Conservation (phyloP, 75 land plant species). For the Cryptomeria japonica region DNA sequence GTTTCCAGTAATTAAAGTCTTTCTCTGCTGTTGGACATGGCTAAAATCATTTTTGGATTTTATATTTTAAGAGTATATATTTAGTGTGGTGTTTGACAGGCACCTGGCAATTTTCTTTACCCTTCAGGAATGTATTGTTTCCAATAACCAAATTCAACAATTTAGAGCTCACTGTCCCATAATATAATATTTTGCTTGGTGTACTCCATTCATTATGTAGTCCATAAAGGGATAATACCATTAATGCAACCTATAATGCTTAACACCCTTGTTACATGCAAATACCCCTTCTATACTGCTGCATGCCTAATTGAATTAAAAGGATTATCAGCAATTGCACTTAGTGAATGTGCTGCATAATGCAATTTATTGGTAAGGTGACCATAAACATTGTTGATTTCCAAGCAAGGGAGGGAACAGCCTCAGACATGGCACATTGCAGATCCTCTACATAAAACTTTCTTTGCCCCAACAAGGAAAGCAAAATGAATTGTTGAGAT, state of each 20-base stretch:
- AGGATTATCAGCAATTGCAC: slow-evolving; percentile 10
- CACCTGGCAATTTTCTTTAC: neutral
- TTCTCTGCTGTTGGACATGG: slow-evolving; percentile 24
- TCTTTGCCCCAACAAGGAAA: slow-evolving; percentile 20
- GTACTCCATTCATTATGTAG: slow-evolving; percentile 17
- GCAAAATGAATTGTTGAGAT: slow-evolving; percentile 16
- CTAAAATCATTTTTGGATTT: slow-evolving; percentile 20
- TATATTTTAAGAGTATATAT: slow-evolving; percentile 9
- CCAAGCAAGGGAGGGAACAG: slow-evolving; percentile 23
- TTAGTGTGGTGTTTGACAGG: slow-evolving; percentile 12
- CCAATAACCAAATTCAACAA: slow-evolving; percentile 20
- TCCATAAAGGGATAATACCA: slow-evolving; percentile 19
- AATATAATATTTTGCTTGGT: slow-evolving; percentile 25
- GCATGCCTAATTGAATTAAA: slow-evolving; percentile 19
- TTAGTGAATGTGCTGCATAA: slow-evolving; percentile 18
- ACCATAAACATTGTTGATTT: slow-evolving; percentile 11
- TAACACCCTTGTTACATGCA: slow-evolving; percentile 14
- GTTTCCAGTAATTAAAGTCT: slow-evolving; percentile 28
- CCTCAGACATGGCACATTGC: slow-evolving; percentile 21
- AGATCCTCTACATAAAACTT: slow-evolving; percentile 33
- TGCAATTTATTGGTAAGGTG: slow-evolving; percentile 20
- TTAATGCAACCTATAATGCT: slow-evolving; percentile 10
- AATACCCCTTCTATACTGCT: slow-evolving; percentile 16
- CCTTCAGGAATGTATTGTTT: slow-evolving; percentile 19
- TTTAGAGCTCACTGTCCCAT: slow-evolving; percentile 25